Evolutionary conservation across 1,139 yeast genomes (phyloP).

Genomic region (Pichia sorboxylosa): DNA sequence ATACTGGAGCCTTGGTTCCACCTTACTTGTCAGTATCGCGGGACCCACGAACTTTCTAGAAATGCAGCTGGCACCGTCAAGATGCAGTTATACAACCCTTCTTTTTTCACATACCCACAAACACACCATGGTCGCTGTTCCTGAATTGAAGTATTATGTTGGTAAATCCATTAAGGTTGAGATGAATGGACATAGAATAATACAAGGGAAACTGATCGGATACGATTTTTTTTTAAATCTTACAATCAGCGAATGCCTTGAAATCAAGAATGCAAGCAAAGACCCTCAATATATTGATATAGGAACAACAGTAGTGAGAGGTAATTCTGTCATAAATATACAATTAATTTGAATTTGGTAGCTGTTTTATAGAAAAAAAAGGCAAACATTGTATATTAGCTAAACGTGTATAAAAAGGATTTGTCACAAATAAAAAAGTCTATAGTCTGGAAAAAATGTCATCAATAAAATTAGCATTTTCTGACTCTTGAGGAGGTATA

Average conservation of each 20-base stretch:
- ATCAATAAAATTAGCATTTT: constrained; percentile 9
- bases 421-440: background rate
- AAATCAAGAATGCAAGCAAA: constrained; percentile 9
- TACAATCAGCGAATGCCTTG: constrained; percentile 22
- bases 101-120: too few species aligned
- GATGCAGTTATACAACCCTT: too few species aligned
- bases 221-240: constrained; percentile 23
- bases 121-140: constrained; percentile 22
- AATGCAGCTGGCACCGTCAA: too few species aligned
- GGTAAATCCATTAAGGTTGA: constrained; percentile 19
- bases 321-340: constrained; percentile 23
- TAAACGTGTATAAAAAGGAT: background rate
- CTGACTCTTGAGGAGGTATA: constrained; percentile 1
- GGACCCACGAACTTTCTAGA: too few species aligned
- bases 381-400: background rate
- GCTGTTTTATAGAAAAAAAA: too few species aligned
- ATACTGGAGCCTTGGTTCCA: too few species aligned
- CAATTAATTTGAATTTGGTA: constrained; percentile 15
- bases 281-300: constrained; percentile 13
- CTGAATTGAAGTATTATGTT: constrained; percentile 23
- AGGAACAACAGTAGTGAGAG: constrained; percentile 24
- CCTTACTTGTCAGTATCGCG: too few species aligned
- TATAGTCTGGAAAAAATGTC: constrained; percentile 1
- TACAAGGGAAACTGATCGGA: constrained; percentile 23
- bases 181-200: constrained; percentile 20